A percentile compares a stretch with the other conserved stretches of the same genome.
Conservation (phyloP, 768 basidiomycete species). For the Boletus rubropictus region DNA sequence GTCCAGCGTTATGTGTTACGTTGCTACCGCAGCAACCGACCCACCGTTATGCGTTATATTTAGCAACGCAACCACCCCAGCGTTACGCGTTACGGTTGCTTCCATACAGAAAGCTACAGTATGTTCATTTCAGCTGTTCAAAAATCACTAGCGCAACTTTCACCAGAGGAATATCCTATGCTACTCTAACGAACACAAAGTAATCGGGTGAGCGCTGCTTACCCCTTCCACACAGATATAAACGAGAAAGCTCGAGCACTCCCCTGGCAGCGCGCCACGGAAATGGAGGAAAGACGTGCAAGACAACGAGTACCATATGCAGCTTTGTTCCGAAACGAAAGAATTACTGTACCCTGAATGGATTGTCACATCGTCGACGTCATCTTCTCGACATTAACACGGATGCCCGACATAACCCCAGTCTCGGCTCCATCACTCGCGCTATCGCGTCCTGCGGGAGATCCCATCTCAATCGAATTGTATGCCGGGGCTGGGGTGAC, state of each 20-base stretch:
- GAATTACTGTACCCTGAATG: constrained; percentile 6
- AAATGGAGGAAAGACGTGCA: constrained; percentile 14
- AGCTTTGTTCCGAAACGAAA: constrained; percentile 22
- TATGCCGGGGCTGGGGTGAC: constrained; percentile 50
- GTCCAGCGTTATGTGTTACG: too few relatives aligned
- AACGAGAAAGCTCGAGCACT: constrained; percentile 11
- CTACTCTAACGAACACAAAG: constrained; percentile 7
- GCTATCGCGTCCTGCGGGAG: constrained; percentile 12
- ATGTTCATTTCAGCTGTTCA: too few relatives aligned
- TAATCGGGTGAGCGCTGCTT: constrained; percentile 12
- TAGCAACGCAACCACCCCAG: too few relatives aligned
- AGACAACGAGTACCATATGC: constrained; percentile 20
- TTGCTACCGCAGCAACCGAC: too few relatives aligned
- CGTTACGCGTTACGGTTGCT: too few relatives aligned
- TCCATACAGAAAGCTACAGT: too few relatives aligned
- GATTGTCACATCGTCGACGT: constrained; percentile 41
- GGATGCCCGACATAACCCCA: constrained; percentile 37
- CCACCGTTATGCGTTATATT: too few relatives aligned
- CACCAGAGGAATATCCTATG: not conserved
- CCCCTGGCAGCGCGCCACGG: constrained; percentile 7
- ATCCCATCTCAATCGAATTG: constrained; percentile 38
- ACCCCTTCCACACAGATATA: constrained; percentile 9
- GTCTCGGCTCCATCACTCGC: constrained; percentile 21
- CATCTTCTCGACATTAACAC: constrained; percentile 58
- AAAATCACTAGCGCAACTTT: not conserved